Conservation (phyloP, 129 eudicot genomes). For the Centaurea solstitialis region DNA sequence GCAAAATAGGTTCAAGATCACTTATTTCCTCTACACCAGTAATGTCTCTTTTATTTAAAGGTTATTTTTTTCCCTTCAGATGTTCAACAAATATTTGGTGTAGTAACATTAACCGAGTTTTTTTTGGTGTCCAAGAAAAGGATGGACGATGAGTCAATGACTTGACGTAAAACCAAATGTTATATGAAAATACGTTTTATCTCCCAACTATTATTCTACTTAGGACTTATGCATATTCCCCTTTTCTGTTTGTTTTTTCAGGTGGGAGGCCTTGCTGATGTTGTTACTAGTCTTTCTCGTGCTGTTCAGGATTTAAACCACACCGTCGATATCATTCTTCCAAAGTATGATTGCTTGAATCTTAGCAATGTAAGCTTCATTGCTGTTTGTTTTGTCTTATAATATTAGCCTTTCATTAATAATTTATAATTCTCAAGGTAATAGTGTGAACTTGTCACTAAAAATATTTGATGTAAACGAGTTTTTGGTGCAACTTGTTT, state of each 20-base stretch:
- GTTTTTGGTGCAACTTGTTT: not conserved
- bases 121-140: not conserved
- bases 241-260: constrained; percentile 29
- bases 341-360: constrained; percentile 96
- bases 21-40: no score
- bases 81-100: no score
- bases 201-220: not conserved
- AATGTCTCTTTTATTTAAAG: no score
- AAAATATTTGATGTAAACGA: not conserved
- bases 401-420: not conserved
- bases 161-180: not conserved
- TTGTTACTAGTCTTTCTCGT: constrained; percentile 98
- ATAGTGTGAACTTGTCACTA: not conserved
- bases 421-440: not conserved
- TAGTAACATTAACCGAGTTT: not conserved
- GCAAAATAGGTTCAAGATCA: no score
- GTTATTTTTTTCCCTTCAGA: no score
- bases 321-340: constrained; percentile 84
- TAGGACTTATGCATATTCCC: not conserved
- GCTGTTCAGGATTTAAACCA: constrained; percentile 96
- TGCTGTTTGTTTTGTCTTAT: constrained; percentile 20
- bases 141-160: not conserved
- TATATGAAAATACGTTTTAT: not conserved
- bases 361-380: constrained; percentile 72
- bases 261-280: constrained; percentile 99